A percentile compares a stretch with the other conserved stretches of the same genome.
These are phyloP conservation scores for Cytidiella melzeri DNA, from an alignment of 768 basidiomycete genomes.

Conservation along the genomic window DNA sequence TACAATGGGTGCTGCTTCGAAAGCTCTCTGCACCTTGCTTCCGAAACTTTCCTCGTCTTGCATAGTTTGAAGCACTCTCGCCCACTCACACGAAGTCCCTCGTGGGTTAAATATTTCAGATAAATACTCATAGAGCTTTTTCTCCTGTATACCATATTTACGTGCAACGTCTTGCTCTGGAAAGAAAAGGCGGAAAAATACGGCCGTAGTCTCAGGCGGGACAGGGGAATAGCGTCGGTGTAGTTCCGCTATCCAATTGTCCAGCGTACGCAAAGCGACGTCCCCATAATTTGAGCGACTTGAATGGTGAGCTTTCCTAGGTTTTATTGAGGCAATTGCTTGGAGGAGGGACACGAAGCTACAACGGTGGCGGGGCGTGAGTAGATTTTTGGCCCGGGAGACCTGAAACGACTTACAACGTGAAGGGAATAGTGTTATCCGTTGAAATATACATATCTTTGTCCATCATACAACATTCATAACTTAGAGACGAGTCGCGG, in stretches of 20 bases:
- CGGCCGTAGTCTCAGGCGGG: constrained; percentile 41
- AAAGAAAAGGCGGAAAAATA: constrained; percentile 73
- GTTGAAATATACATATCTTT: too few species aligned
- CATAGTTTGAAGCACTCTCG: too few species aligned
- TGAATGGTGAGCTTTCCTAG: too few species aligned
- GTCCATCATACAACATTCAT: too few species aligned
- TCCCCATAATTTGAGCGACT: too few species aligned
- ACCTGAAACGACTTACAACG: too few species aligned
- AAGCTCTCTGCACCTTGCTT: constrained; percentile 45
- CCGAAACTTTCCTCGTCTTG: constrained; percentile 57
- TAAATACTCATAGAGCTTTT: constrained; percentile 46
- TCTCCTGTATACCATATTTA: constrained; percentile 71
- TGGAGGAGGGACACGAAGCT: constrained; percentile 9
- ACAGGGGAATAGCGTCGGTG: constrained; percentile 14
- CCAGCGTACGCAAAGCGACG: too few species aligned
- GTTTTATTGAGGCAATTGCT: constrained; percentile 1
- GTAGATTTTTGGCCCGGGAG: too few species aligned
- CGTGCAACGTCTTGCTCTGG: constrained; percentile 72
- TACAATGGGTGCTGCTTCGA: constrained; percentile 37
- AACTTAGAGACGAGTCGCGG: too few species aligned
- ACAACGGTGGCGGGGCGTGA: background rate
- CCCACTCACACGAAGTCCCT: too few species aligned
- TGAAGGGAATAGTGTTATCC: too few species aligned
- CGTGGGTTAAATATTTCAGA: constrained; percentile 37
- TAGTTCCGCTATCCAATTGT: constrained; percentile 16